Evolutionary conservation across 2,329 filamentous ascomycete genomes (phyloP).

Genomic region (Penicillium sp.): DNA sequence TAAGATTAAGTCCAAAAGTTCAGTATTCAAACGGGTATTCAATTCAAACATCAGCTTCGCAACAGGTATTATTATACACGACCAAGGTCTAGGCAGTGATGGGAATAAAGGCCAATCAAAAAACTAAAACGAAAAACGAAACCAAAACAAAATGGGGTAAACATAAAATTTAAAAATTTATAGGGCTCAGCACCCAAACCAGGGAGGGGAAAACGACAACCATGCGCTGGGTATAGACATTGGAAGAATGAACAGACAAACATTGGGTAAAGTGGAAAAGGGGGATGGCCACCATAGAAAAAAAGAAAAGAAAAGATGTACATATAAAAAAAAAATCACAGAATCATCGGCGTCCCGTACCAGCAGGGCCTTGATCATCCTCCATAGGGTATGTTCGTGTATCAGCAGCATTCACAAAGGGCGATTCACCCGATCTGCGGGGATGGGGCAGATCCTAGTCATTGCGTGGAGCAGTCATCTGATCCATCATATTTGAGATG

Average conservation of each 20-base stretch:
- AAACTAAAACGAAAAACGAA: conserved; percentile 2
- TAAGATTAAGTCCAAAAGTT: too few species aligned
- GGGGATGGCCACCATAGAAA: neutral
- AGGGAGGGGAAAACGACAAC: conserved; percentile 8
- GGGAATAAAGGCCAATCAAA: neutral
- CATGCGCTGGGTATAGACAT: conserved; percentile 28
- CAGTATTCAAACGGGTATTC: conserved; percentile 19
- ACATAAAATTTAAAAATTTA: conserved; percentile 1
- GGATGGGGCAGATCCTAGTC: conserved; percentile 6
- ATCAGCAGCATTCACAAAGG: conserved; percentile 19
- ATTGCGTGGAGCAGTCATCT: conserved; percentile 13
- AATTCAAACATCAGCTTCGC: conserved; percentile 16
- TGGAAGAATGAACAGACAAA: conserved; percentile 10
- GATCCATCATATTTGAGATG: conserved; percentile 9
- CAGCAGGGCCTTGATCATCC: conserved; percentile 21
- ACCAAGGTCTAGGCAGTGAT: conserved; percentile 21
- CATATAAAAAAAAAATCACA: neutral
- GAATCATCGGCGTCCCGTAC: conserved; percentile 16
- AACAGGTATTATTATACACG: conserved; percentile 27
- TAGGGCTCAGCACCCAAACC: conserved; percentile 12
- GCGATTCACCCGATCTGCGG: conserved; percentile 1
- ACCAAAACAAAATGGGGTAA: conserved; percentile 7
- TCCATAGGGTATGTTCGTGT: conserved; percentile 22
- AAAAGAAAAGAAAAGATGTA: conserved; percentile 7
- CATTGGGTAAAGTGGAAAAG: neutral